Evolutionary conservation across 129 eudicot genomes (phyloP), one percentile per base, ranked within the genome.

Genomic region (Kitagawia praeruptora): DNA sequence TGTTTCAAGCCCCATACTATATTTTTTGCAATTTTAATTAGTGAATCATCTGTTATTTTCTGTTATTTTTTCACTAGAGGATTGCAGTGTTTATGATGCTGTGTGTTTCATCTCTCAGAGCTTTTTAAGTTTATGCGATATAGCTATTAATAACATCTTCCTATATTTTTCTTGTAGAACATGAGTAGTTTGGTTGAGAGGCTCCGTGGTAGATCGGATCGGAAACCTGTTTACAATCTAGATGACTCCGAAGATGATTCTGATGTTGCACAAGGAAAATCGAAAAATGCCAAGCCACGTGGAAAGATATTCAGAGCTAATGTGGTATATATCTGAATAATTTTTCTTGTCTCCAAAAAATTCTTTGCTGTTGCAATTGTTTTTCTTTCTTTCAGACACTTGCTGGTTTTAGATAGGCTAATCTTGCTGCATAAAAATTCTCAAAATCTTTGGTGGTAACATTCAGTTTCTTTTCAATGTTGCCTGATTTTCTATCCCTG

Each of bases 121-220:
- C 40, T 66, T 23, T 14, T 66, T 2, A 28, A 66, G 40, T 61
- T 25, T 11, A 66, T 66, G 71, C 19, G 37, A 34, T 64, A 12
- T 27, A 14, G 71, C 39, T 12, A 66, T 25, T 64, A 3, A 31
- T 66, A 66, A 66, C 8, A 14, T 66, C 31, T 66, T 66, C 71
- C 41, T 13, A 18, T 66, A n/a, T 31, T 9, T 34, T 70, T 82
- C 66, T 81, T 81, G 84, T 85, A 92, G 93, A 84, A 73, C 77
- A 96, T 96, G 99, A 83, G 93, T 75, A 96, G 99, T 82, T 90
- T 92, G 85, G 99, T 84, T 58, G 99, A 96, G 91, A 89, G 99
- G 86, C 96, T 96, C 64, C 99, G 98, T 78, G 93, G 81, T 76
- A 91, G 99, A 82, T 92, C 99, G 3, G 99, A 96, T 46, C 85